Conservation (phyloP, 805 yeast species). For the Candida pseudoglaebosa region DNA sequence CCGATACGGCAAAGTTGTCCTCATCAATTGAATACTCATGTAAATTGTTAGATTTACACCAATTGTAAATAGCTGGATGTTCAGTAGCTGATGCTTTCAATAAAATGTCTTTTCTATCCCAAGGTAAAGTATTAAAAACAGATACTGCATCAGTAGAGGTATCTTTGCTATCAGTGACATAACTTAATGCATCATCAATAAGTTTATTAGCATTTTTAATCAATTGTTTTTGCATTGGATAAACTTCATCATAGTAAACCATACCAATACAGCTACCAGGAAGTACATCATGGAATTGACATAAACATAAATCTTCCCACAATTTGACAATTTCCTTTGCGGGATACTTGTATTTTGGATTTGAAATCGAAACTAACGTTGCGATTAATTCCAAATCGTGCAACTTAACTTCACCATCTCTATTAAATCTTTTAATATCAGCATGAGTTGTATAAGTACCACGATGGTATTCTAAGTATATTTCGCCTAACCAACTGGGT, state of each 20-base stretch:
- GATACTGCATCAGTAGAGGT: conserved; percentile 3
- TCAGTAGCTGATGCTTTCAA: conserved; percentile 28
- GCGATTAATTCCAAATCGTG: conserved; percentile 87
- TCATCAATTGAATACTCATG: conserved; percentile 8
- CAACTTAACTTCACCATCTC: conserved; percentile 68
- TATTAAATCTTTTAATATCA: conserved; percentile 72
- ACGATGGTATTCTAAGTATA: conserved; percentile 91
- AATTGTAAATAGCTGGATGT: conserved; percentile 6
- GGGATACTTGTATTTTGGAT: conserved; percentile 65
- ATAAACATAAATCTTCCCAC: conserved; percentile 86
- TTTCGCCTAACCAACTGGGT: conserved; percentile 91
- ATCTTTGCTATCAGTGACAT: conserved; percentile 26
- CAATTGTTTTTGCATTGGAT: conserved; percentile 65
- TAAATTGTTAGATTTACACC: conserved; percentile 3
- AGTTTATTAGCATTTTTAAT: conserved; percentile 51
- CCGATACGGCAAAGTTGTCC: conserved; percentile 17
- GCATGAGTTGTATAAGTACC: conserved; percentile 98
- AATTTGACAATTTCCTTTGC: conserved; percentile 56
- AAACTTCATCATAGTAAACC: conserved; percentile 81
- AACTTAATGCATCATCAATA: conserved; percentile 46
- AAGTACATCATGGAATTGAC: conserved; percentile 96
- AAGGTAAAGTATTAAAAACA: conserved; percentile 57
- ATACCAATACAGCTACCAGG: conserved; percentile 95
- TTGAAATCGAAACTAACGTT: conserved; percentile 61
- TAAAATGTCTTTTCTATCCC: conserved; percentile 50